phyloP scores from a whole-genome alignment of 1,284 basidiomycete species.

The Ceratorhiza oryzae-sativae region DNA sequence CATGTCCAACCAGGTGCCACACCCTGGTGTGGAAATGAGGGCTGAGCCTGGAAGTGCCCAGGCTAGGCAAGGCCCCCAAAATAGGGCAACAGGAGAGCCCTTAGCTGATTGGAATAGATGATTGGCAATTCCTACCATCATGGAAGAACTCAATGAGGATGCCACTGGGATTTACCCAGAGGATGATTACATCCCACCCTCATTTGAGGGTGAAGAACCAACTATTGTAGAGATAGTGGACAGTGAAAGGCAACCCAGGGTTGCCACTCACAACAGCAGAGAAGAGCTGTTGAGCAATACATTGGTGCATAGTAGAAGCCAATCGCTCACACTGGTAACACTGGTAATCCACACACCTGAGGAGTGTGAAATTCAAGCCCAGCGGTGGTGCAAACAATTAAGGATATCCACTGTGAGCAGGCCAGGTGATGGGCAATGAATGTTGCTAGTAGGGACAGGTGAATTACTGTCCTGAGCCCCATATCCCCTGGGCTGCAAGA shows the following conservation, averaged over 20 bases:
- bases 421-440: background rate
- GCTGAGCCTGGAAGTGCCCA: background rate
- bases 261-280: background rate
- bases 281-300: background rate
- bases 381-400: background rate
- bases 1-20: background rate
- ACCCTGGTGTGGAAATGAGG: background rate
- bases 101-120: background rate
- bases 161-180: background rate
- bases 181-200: background rate
- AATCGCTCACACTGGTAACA: background rate
- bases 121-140: background rate
- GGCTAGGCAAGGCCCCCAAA: background rate
- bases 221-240: background rate
- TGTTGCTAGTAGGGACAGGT: background rate
- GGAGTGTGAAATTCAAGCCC: background rate
- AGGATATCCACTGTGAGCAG: background rate
- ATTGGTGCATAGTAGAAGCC: background rate
- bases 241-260: background rate
- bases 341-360: background rate
- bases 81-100: too few relatives aligned
- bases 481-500: background rate
- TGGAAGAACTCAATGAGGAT: background rate
- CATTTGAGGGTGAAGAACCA: background rate
- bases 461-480: background rate